Conservation (phyloP, 2,329 filamentous ascomycete species). For the Pseudogymnoascus sp. region DNA sequence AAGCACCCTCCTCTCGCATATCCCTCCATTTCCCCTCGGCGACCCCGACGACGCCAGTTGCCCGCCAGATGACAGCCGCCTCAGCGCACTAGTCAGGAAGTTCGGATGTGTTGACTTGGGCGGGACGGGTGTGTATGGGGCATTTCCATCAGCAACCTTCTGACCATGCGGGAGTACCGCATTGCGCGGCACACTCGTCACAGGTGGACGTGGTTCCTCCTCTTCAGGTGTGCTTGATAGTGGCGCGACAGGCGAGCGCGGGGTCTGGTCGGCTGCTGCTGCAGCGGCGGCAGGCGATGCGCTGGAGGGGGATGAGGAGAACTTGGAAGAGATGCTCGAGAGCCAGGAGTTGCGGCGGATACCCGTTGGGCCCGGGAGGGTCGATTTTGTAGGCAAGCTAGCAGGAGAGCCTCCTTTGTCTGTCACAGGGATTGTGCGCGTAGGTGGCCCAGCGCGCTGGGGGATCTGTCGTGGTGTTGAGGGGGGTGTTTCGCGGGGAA, state of each 20-base stretch:
- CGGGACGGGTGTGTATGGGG: constrained; percentile 65
- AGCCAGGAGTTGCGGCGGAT: constrained; percentile 74
- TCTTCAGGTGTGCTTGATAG: constrained; percentile 8
- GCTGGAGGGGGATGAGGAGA: constrained; percentile 52
- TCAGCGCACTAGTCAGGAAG: constrained; percentile 72
- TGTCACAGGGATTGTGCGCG: constrained; percentile 11
- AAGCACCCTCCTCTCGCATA: constrained; percentile 73
- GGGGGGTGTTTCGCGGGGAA: constrained; percentile 11
- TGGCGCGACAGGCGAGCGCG: neutral
- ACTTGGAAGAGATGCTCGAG: constrained; percentile 85
- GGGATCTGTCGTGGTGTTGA: constrained; percentile 20
- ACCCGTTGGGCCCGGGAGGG: neutral
- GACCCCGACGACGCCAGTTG: constrained; percentile 16
- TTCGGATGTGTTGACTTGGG: constrained; percentile 61
- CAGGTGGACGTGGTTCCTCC: constrained; percentile 34
- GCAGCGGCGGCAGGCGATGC: constrained; percentile 18
- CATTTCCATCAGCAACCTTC: constrained; percentile 46
- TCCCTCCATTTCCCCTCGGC: constrained; percentile 40
- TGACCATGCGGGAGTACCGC: constrained; percentile 50
- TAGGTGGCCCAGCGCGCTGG: constrained; percentile 20
- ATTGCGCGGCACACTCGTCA: constrained; percentile 45
- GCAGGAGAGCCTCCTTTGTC: neutral
- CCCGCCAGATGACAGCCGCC: constrained; percentile 62
- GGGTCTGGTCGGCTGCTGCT: constrained; percentile 27
- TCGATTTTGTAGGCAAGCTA: neutral